phyloP scores from a whole-genome alignment of 768 basidiomycete genomes.

The Holtermannia corniformis region DNA sequence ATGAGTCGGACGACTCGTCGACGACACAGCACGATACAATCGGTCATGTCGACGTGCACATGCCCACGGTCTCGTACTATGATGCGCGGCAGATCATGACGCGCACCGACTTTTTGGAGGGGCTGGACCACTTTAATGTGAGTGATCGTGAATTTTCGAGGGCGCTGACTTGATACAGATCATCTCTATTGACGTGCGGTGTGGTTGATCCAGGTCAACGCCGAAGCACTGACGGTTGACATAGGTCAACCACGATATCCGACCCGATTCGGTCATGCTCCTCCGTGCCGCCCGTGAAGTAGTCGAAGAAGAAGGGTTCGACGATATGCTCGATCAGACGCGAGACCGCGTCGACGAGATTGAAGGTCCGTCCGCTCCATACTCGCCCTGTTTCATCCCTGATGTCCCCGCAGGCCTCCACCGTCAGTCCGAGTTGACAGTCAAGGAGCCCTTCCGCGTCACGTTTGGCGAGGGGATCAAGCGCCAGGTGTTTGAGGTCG shows the following conservation, averaged over 20 bases:
- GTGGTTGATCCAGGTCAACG: not conserved
- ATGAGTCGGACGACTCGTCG: slow-evolving; percentile 3
- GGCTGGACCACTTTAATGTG: slow-evolving; percentile 44
- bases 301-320: slow-evolving; percentile 64
- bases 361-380: slow-evolving; percentile 49
- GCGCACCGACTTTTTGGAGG: slow-evolving; percentile 68
- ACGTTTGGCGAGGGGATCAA: slow-evolving; percentile 22
- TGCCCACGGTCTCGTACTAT: slow-evolving; percentile 45
- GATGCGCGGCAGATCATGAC: slow-evolving; percentile 74
- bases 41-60: slow-evolving; percentile 8
- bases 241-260: slow-evolving; percentile 65
- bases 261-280: slow-evolving; percentile 69
- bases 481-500: slow-evolving; percentile 25
- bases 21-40: not conserved
- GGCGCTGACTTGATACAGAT: slow-evolving; percentile 45
- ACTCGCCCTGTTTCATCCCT: not conserved
- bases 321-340: slow-evolving; percentile 64
- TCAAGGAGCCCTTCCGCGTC: slow-evolving; percentile 40
- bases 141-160: slow-evolving; percentile 15
- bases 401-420: slow-evolving; percentile 28
- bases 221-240: slow-evolving; percentile 1
- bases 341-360: slow-evolving; percentile 74
- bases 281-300: slow-evolving; percentile 64
- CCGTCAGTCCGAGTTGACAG: slow-evolving; percentile 37
- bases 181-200: slow-evolving; percentile 66